Percentiles rank a stretch among this genome's conserved stretches.
Conservation (phyloP, 176 grass and related monocot species). For the Cenchrus purpureus region DNA sequence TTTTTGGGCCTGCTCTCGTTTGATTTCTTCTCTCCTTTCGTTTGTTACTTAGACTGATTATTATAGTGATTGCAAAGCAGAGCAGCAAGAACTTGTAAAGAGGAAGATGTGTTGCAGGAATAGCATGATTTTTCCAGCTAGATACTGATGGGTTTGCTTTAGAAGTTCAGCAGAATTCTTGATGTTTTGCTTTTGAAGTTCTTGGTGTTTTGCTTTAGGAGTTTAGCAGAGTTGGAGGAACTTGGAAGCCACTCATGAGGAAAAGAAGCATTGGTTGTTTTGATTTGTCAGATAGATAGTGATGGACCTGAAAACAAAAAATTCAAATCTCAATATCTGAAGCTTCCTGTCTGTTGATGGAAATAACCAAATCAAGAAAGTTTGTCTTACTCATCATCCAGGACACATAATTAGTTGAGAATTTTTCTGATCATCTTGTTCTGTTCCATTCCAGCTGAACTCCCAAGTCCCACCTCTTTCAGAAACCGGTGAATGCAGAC, state of each 20-base stretch:
- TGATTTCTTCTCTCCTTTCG: background rate
- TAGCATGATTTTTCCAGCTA: background rate
- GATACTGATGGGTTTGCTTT: constrained; percentile 12
- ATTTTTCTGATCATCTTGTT: background rate
- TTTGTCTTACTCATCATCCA: background rate
- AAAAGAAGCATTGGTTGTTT: constrained; percentile 20
- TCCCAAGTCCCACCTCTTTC: background rate
- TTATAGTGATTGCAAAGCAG: constrained; percentile 25
- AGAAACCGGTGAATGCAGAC: background rate
- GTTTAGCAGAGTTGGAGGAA: constrained; percentile 9
- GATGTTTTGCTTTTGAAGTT: background rate
- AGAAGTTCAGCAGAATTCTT: constrained; percentile 11
- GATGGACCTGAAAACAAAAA: background rate
- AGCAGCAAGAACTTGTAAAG: constrained; percentile 22
- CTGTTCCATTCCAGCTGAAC: background rate
- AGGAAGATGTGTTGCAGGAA: background rate
- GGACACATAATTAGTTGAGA: constrained; percentile 4
- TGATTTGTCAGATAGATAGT: background rate
- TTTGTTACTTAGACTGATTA: background rate
- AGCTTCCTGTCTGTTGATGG: background rate
- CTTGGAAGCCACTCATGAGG: constrained; percentile 53
- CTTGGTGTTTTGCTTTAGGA: constrained; percentile 23
- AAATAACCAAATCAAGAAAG: background rate
- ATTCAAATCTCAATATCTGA: background rate
- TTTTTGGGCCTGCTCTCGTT: background rate